phyloP scores from a whole-genome alignment of 306 rosid genomes.

The Quercus suber region DNA sequence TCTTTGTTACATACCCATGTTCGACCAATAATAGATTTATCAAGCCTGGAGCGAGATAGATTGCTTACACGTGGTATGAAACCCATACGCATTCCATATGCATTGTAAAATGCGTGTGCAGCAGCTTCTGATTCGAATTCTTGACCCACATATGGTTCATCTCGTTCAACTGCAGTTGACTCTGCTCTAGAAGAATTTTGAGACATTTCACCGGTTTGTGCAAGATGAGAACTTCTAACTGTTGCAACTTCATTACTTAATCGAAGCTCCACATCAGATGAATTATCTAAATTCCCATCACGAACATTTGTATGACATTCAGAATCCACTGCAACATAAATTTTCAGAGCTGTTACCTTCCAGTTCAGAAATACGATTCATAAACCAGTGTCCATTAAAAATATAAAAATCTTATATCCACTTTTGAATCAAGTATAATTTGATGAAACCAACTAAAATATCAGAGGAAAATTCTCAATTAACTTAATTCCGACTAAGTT shows the following conservation, averaged over 20 bases:
- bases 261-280: conserved; percentile 8
- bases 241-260: not conserved
- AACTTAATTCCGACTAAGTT: no score
- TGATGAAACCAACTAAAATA: no score
- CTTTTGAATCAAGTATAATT: no score
- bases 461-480: no score
- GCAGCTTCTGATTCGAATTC: conserved; percentile 28
- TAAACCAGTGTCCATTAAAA: no score
- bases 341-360: not conserved
- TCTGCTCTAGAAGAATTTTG: conserved; percentile 5
- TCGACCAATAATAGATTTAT: conserved; percentile 25
- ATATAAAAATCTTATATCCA: no score
- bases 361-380: no score
- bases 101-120: conserved; percentile 34
- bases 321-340: conserved; percentile 28
- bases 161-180: conserved; percentile 2
- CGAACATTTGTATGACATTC: conserved; percentile 1
- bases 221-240: conserved; percentile 5
- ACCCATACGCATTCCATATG: conserved; percentile 29
- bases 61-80: conserved; percentile 27
- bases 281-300: conserved; percentile 10
- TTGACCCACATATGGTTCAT: conserved; percentile 39
- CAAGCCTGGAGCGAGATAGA: conserved; percentile 31
- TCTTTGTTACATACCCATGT: conserved; percentile 43
- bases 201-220: conserved; percentile 6